Percentiles rank a stretch among this genome's conserved stretches.
Conservation (phyloP, 306 rosid genomes). For the Boehmeria nivea region DNA sequence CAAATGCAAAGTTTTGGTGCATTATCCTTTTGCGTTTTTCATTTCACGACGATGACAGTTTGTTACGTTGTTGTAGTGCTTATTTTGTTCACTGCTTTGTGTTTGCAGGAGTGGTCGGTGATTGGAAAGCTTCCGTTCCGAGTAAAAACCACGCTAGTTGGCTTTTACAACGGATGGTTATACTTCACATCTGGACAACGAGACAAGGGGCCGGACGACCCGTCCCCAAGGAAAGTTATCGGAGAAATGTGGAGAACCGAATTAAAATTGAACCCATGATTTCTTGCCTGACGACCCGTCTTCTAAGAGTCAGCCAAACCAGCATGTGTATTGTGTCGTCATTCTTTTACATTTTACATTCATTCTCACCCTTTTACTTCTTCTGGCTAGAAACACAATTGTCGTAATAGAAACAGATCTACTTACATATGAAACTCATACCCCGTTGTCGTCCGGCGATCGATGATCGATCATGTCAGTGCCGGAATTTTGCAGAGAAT, state of each 20-base stretch:
- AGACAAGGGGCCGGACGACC: conserved; percentile 82
- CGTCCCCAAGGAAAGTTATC: conserved; percentile 74
- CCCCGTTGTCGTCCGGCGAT: no score
- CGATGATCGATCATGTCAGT: no score
- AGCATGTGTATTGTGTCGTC: not conserved
- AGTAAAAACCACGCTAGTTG: conserved; percentile 79
- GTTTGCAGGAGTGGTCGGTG: conserved; percentile 80
- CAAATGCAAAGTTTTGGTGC: not conserved
- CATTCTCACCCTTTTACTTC: not conserved
- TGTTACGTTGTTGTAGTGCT: conserved; percentile 9
- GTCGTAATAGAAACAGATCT: no score
- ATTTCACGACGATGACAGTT: not conserved
- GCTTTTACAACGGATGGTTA: conserved; percentile 85
- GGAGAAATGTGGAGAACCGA: conserved; percentile 85
- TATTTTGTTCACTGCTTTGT: conserved; percentile 3
- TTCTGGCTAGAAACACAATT: not conserved
- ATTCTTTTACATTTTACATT: not conserved
- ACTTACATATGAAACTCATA: no score
- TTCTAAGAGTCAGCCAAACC: not conserved
- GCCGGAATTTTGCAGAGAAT: no score
- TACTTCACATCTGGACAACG: conserved; percentile 93
- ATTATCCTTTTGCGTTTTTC: not conserved
- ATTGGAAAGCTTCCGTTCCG: conserved; percentile 82
- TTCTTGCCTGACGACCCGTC: not conserved
- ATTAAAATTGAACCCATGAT: conserved; percentile 46